These are phyloP conservation scores for Pezicula radicicola DNA, from an alignment of 2,329 filamentous ascomycete genomes.

Conservation along the genomic window DNA sequence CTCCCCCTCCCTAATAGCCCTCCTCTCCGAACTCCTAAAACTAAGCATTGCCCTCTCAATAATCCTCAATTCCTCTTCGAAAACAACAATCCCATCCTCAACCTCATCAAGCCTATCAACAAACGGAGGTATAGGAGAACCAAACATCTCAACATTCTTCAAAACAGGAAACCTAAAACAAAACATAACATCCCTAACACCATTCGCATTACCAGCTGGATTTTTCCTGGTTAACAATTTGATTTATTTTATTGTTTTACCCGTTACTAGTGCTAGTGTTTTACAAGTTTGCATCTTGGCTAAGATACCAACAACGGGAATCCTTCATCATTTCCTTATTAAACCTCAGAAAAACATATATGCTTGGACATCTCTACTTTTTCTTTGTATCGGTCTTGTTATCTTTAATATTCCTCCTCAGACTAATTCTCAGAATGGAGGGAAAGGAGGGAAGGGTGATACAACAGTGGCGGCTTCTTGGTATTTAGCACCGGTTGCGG, in stretches of 20 bases:
- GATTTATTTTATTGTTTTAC: slow-evolving; percentile 20
- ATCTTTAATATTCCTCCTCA: slow-evolving; percentile 14
- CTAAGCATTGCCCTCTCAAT: slow-evolving; percentile 12
- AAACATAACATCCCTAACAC: slow-evolving; percentile 6
- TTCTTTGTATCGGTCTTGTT: slow-evolving; percentile 15
- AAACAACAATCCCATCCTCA: too few relatives aligned
- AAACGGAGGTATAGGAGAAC: too few relatives aligned
- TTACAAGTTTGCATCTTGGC: slow-evolving; percentile 19
- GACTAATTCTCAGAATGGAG: too few relatives aligned
- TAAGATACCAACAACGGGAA: slow-evolving; percentile 18
- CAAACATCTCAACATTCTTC: background rate
- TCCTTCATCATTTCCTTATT: slow-evolving; percentile 19
- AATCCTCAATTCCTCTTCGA: slow-evolving; percentile 3
- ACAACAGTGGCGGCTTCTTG: slow-evolving; percentile 5
- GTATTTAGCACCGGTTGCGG: slow-evolving; percentile 16
- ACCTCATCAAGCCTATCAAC: too few relatives aligned
- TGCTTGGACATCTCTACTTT: slow-evolving; percentile 15
- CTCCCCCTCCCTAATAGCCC: slow-evolving; percentile 12
- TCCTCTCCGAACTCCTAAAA: slow-evolving; percentile 16
- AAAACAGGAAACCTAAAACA: background rate
- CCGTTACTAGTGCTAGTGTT: slow-evolving; percentile 14
- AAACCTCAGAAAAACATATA: slow-evolving; percentile 13
- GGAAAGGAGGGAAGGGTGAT: background rate
- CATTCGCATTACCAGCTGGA: slow-evolving; percentile 16
- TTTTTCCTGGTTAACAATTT: slow-evolving; percentile 19